Base-by-base conservation (phyloP, 345 rosid genomes). In the Raphanus raphanistrum region DNA sequence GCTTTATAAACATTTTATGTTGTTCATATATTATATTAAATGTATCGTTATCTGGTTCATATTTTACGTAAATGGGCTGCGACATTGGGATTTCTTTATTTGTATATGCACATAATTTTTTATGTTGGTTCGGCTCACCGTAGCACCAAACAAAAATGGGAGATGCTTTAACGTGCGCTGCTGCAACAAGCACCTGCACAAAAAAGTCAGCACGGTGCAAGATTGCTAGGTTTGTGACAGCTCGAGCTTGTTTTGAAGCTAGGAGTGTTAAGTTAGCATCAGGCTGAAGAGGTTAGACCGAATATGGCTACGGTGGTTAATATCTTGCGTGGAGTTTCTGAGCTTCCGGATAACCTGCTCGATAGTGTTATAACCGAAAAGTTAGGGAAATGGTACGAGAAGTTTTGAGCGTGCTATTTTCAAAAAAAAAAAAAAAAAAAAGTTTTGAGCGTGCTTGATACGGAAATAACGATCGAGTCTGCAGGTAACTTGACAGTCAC, bases 221-320 rank as follows among this genome's bases (percentile, higher is more conserved):
- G 36, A 26, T 50, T 50, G 17, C 57, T 13, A 45, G 54, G 54
- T 45, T 45, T 12, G 16, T 45, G 54, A 15, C 73, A 84, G 9
- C 73, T 64, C 3, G 71, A 71, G 68, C 62, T 81, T 16, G 82
- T 84, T 52, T n/a, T 72, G 59, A 84, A 79, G 48, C 69, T 84
- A 9, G 84, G 84, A 12, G 66, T 81, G 15, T 59, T 84, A 0
- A 79, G 79, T 66, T 75, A 79, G 2, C 80, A 76, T 35, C 12
- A 45, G 4, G 81, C 55, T 15, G 73, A 69, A 61, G 72, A 27
- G 17, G 67, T 32, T n/a, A 79, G 83, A 41, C 84, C 84, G 1
- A 76, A 70, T 15, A 84, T 84, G 81, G 9, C 71, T 64, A 59
- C 48, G 7, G 77, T 84, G 15, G 50, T 78, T 8, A 12, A 35